Evolutionary conservation across 2,329 filamentous ascomycete genomes (phyloP), one percentile per base, ranked within the genome.

Genomic region (Colletotrichum eleusines): DNA sequence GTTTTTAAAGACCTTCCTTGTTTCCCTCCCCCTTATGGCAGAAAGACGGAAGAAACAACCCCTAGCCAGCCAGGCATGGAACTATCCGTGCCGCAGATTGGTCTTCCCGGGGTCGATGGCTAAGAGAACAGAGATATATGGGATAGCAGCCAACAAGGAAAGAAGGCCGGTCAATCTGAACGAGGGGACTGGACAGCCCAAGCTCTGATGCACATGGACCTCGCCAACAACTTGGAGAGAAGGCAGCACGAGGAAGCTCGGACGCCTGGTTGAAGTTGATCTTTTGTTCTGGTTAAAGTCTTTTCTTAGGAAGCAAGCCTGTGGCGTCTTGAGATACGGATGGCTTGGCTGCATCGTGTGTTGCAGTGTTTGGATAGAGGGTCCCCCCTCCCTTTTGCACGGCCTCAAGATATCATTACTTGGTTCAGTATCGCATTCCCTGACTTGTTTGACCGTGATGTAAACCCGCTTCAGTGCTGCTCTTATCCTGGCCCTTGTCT

Each of bases 131-230:
- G n/a, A n/a, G n/a, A n/a, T n/a, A 73, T 79, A 31, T 80, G 77
- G 77, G 74, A 72, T 42, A 74, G 66, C 20, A 74, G 66, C 20
- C 66, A 72, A 59, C 67, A n/a, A n/a, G n/a, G n/a, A n/a, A n/a
- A n/a, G n/a, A n/a, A 73, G 33, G 71, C 72, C n/a, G 72, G 71
- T n/a, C n/a, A 74, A 73, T 33, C 76, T 79, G 16, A 79, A 82
- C 12, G 85, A 88, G 86, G 88, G 61, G 87, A 88, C 66, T 92
- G 90, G 90, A 86, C 86, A 53, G 82, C 84, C 44, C 88, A 92
- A 61, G 90, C 90, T 11, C 87, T 91, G 42, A 90, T 90, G 86
- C 88, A 91, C 71, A 91, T 92, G 88, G 91, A 90, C 75, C 82
- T 91, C 59, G 86, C 86, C 20, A 84, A 77, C n/a, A 77, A 80